Percentiles rank a stretch among this genome's conserved stretches.
Conservation (phyloP, 2,329 filamentous ascomycete species). For the Fusarium sp. region DNA sequence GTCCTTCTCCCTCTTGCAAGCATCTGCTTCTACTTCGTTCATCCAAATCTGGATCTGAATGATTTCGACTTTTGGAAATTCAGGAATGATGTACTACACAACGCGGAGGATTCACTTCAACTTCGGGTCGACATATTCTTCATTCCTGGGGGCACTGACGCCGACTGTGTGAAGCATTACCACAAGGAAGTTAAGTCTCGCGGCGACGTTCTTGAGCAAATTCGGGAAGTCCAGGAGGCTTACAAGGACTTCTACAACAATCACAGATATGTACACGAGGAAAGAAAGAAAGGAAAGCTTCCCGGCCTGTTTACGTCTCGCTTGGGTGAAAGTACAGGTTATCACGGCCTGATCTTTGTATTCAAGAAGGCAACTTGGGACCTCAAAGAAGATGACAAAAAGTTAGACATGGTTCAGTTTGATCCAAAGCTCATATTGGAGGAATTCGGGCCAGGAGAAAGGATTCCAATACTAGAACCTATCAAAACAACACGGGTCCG, state of each 20-base stretch:
- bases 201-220: background rate
- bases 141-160: background rate
- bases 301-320: background rate
- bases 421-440: rapidly evolving
- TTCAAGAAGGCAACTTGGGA: background rate
- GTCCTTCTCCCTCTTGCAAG: background rate
- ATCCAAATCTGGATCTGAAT: background rate
- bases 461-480: background rate
- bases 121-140: background rate
- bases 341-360: background rate
- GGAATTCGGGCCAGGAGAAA: rapidly evolving
- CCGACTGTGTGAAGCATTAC: background rate
- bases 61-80: background rate
- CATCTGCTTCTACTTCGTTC: background rate
- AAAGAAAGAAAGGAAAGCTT: background rate
- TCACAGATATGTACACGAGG: background rate
- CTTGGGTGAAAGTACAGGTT: background rate
- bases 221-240: background rate
- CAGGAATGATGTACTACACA: background rate
- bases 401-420: background rate
- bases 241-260: background rate
- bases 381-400: background rate
- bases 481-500: background rate
- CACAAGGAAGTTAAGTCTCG: background rate
- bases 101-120: too few relatives aligned